A percentile compares a stretch with the other conserved stretches of the same genome.
phyloP scores from a whole-genome alignment of 768 basidiomycete species.

The Rhizopogon vesiculosus region DNA sequence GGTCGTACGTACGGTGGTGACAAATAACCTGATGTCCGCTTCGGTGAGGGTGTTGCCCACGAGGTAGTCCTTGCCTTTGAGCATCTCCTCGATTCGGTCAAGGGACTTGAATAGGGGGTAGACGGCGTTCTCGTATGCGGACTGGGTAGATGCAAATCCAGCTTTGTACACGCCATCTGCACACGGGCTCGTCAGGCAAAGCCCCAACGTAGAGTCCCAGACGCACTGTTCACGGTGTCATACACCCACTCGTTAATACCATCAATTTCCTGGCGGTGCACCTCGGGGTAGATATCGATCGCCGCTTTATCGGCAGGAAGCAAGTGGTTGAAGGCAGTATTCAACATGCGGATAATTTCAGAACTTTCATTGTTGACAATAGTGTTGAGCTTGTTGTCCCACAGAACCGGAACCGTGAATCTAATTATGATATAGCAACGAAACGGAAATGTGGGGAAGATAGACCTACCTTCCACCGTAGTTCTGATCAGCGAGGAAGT shows the following conservation, averaged over 20 bases:
- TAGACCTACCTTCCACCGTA: constrained; percentile 62
- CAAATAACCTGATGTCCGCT: constrained; percentile 82
- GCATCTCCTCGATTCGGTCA: constrained; percentile 73
- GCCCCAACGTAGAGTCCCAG: not conserved
- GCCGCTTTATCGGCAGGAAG: constrained; percentile 60
- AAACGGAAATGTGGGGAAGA: not conserved
- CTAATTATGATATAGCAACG: constrained; percentile 25
- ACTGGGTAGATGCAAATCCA: constrained; percentile 80
- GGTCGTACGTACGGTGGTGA: constrained; percentile 69
- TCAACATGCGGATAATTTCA: constrained; percentile 94
- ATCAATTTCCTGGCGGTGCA: constrained; percentile 74
- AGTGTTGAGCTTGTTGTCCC: constrained; percentile 84
- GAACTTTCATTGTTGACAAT: constrained; percentile 96
- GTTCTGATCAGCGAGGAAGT: constrained; percentile 66
- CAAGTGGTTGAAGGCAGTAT: constrained; percentile 74
- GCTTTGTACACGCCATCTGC: constrained; percentile 79
- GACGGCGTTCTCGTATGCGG: constrained; percentile 79
- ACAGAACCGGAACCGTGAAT: constrained; percentile 87
- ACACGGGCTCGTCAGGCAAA: not conserved
- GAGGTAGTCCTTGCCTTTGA: constrained; percentile 78
- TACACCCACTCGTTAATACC: constrained; percentile 84
- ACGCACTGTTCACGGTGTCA: constrained; percentile 74
- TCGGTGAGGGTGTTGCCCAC: constrained; percentile 82
- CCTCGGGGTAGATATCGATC: constrained; percentile 75
- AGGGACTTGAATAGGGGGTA: constrained; percentile 70